Evolutionary conservation across 2,329 filamentous ascomycete genomes (phyloP).

Genomic region (Pseudofabraea citricarpa): DNA sequence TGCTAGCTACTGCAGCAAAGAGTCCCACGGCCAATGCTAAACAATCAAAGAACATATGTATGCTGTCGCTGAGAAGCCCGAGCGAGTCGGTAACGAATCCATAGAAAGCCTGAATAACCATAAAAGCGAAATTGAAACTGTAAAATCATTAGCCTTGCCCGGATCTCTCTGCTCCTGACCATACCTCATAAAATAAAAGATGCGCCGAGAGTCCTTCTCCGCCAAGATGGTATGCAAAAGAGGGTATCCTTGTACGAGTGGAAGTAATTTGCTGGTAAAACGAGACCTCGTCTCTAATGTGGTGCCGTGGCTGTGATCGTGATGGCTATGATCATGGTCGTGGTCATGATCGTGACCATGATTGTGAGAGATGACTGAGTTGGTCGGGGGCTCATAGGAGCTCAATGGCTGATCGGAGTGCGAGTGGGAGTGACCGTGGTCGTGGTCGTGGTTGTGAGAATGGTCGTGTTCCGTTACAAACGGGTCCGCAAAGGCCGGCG

Average conservation of each 20-base stretch:
- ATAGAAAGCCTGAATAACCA: conserved; percentile 91
- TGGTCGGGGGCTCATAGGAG: too few species aligned
- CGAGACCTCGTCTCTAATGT: conserved; percentile 48
- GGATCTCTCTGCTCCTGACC: conserved; percentile 27
- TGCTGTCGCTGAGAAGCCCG: conserved; percentile 92
- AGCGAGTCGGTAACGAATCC: conserved; percentile 90
- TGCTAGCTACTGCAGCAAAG: conserved; percentile 89
- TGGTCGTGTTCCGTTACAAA: conserved; percentile 12
- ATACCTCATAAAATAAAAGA: conserved; percentile 95
- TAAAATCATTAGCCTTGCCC: conserved; percentile 14
- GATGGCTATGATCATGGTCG: conserved; percentile 17
- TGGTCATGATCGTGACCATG: conserved; percentile 21
- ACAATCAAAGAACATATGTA: conserved; percentile 99
- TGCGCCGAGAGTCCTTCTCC: conserved; percentile 88
- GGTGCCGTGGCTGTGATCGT: conserved; percentile 16
- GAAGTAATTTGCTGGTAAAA: conserved; percentile 70
- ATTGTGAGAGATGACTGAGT: too few species aligned
- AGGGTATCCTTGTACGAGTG: conserved; percentile 64
- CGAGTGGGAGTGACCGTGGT: conserved; percentile 14
- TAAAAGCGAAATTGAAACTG: conserved; percentile 90
- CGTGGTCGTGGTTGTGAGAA: conserved; percentile 14
- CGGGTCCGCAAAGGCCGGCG: conserved; percentile 8
- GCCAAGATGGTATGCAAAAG: conserved; percentile 80
- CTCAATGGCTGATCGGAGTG: too few species aligned
- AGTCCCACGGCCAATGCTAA: conserved; percentile 86